phyloP scores from a whole-genome alignment of 257 asterid genomes.

The Striga asiatica region DNA sequence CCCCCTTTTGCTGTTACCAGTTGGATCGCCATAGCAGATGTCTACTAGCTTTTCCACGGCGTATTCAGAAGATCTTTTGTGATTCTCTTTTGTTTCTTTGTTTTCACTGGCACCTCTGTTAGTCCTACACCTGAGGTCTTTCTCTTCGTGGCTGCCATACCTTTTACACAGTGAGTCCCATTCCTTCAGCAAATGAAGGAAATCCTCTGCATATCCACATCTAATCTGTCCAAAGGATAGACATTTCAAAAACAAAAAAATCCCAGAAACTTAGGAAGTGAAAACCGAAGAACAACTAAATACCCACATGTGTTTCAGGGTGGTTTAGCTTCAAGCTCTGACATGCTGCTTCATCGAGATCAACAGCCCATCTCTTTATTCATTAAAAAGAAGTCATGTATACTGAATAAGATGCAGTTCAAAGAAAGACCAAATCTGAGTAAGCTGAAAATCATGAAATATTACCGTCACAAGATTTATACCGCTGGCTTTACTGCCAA shows the following conservation, averaged over 20 bases:
- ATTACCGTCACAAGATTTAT: conserved; percentile 35
- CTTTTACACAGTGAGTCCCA: conserved; percentile 30
- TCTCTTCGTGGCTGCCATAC: conserved; percentile 18
- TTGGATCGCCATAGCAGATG: conserved; percentile 34
- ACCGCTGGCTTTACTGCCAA: conserved; percentile 34
- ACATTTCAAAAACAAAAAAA: conserved; percentile 14
- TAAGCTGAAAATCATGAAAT: not conserved
- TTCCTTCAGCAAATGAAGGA: conserved; percentile 36
- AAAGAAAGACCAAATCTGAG: not conserved
- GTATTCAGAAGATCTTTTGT: conserved; percentile 21
- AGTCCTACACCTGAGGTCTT: conserved; percentile 18
- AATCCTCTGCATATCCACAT: conserved; percentile 37
- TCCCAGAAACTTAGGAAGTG: conserved; percentile 10
- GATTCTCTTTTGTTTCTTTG: conserved; percentile 13
- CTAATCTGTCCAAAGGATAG: conserved; percentile 29
- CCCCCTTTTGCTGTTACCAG: conserved; percentile 25
- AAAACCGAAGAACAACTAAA: conserved; percentile 1
- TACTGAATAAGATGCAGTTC: conserved; percentile 6
- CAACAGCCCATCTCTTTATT: conserved; percentile 43
- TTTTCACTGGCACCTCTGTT: conserved; percentile 15
- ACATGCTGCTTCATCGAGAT: conserved; percentile 33
- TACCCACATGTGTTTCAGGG: conserved; percentile 29
- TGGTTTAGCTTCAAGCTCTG: conserved; percentile 38
- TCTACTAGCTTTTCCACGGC: conserved; percentile 38
- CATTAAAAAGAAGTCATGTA: conserved; percentile 16